A percentile compares a stretch with the other conserved stretches of the same genome.
Conservation (phyloP, 495 filamentous ascomycete genomes). For the Tuber indicum region DNA sequence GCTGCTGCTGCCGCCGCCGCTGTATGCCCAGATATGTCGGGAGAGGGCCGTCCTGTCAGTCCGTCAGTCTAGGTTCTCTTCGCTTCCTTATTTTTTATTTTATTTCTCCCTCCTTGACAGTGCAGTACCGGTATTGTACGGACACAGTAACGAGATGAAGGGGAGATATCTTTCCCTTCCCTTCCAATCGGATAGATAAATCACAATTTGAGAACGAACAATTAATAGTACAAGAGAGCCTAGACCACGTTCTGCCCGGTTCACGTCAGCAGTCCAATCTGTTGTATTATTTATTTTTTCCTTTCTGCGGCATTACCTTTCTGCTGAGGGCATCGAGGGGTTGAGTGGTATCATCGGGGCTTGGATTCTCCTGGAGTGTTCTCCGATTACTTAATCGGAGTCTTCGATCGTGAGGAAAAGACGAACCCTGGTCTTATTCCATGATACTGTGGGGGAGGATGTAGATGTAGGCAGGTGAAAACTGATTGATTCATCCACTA, state of each 20-base stretch:
- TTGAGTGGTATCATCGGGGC: not conserved
- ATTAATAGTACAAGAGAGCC: not conserved
- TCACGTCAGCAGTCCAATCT: not conserved
- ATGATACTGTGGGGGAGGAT: not conserved
- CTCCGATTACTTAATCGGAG: slow-evolving; percentile 4
- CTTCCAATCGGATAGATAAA: not conserved
- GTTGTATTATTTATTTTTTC: not conserved
- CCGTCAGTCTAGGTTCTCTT: not conserved
- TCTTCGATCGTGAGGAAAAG: not conserved
- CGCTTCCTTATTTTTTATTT: not conserved
- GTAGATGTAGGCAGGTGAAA: not conserved
- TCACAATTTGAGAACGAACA: not conserved
- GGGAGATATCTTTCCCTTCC: not conserved
- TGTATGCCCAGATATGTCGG: not conserved
- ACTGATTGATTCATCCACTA: not conserved
- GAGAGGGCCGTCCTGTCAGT: not conserved
- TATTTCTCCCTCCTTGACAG: not conserved
- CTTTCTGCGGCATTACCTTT: not conserved
- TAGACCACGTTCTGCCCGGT: not conserved
- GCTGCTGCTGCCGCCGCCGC: not conserved
- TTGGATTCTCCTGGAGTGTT: not conserved
- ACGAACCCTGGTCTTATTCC: not conserved
- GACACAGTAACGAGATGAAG: not conserved
- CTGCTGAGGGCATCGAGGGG: not conserved
- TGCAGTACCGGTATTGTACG: not conserved